phyloP scores from a whole-genome alignment of 2,329 filamentous ascomycete species.

The Claviceps africana region DNA sequence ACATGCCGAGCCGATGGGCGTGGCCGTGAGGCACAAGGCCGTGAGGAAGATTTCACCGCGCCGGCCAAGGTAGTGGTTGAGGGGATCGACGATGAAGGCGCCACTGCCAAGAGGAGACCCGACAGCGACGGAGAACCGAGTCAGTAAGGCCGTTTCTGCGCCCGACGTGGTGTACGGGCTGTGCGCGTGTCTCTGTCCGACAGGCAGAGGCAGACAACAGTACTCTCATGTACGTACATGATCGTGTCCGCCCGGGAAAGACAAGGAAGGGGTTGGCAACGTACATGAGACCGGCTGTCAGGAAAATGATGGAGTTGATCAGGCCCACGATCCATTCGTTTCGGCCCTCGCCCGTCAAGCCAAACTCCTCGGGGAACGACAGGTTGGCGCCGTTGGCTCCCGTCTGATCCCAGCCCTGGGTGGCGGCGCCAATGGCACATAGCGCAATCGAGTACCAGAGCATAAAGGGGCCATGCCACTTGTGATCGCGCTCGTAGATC shows the following conservation, averaged over 20 bases:
- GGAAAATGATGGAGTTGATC: constrained; percentile 17
- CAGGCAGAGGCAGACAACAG: too few species aligned
- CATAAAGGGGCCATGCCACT: constrained; percentile 34
- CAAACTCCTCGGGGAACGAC: constrained; percentile 35
- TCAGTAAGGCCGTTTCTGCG: too few species aligned
- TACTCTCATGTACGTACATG: background rate
- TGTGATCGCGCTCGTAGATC: constrained; percentile 37
- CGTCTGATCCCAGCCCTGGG: constrained; percentile 49
- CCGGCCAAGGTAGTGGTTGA: constrained; percentile 49
- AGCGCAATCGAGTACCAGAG: constrained; percentile 29
- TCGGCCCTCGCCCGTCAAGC: constrained; percentile 21
- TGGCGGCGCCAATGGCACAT: constrained; percentile 41
- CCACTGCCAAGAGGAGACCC: constrained; percentile 10
- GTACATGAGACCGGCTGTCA: constrained; percentile 44
- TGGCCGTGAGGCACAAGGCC: constrained; percentile 29
- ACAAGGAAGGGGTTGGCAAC: constrained; percentile 11
- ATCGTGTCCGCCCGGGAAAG: background rate
- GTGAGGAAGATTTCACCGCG: constrained; percentile 53
- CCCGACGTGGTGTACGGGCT: too few species aligned
- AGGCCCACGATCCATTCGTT: constrained; percentile 26
- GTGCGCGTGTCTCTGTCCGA: too few species aligned
- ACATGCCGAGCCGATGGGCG: constrained; percentile 44
- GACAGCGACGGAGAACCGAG: too few species aligned
- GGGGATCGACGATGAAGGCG: constrained; percentile 24
- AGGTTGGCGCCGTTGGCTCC: constrained; percentile 46